A percentile compares a stretch with the other conserved stretches of the same genome.
Evolutionary conservation across 2,329 filamentous ascomycete genomes (phyloP).

Genomic region (Apiospora arundinis): DNA sequence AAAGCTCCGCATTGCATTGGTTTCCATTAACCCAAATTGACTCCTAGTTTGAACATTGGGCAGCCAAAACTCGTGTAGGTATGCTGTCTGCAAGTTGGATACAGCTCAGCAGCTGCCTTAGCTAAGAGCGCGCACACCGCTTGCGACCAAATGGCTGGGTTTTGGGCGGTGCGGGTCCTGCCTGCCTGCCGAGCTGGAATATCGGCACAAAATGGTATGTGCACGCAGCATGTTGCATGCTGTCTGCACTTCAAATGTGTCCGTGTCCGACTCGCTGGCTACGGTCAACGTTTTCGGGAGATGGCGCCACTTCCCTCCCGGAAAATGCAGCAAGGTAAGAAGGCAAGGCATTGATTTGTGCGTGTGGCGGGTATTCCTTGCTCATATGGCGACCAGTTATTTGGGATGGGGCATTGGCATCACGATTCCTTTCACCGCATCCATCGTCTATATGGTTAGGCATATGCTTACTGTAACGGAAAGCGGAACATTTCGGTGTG

Average conservation of each 20-base stretch:
- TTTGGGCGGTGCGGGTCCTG: background rate
- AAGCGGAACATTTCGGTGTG: too few relatives aligned
- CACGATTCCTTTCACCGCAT: background rate
- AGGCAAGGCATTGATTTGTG: background rate
- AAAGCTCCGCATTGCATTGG: background rate
- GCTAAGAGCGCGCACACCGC: background rate
- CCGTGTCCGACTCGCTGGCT: background rate
- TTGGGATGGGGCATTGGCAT: too few relatives aligned
- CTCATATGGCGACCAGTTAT: background rate
- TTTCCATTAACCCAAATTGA: too few relatives aligned
- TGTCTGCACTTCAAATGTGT: background rate
- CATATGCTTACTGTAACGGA: background rate
- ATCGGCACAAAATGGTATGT: conserved; percentile 2
- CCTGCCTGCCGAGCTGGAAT: conserved; percentile 9
- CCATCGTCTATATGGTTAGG: background rate
- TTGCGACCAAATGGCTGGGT: background rate
- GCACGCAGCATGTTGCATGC: background rate
- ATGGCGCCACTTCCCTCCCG: background rate
- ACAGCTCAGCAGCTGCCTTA: background rate
- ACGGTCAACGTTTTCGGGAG: background rate
- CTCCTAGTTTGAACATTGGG: background rate
- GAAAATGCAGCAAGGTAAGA: too few relatives aligned
- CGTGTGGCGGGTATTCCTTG: background rate
- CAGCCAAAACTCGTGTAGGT: background rate
- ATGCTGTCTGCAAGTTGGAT: background rate